Evolutionary conservation across 345 rosid genomes (phyloP).

Genomic region (Streptanthus diversifolius): DNA sequence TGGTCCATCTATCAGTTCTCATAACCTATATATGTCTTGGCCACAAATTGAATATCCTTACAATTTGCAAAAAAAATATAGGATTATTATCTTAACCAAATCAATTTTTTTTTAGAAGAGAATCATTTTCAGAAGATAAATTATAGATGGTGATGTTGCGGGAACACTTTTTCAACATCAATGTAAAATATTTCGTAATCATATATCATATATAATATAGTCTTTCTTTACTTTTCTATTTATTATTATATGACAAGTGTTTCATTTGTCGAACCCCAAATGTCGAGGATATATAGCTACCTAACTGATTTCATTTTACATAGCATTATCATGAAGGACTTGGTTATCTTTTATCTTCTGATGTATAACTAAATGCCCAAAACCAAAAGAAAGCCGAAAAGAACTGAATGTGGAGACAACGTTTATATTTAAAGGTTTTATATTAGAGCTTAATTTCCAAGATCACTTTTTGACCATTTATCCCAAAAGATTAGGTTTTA

Average conservation of each 20-base stretch:
- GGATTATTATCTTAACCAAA: constrained; percentile 6
- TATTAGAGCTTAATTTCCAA: not conserved
- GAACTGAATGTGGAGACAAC: not conserved
- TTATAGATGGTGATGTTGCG: constrained; percentile 17
- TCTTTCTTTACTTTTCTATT: not conserved
- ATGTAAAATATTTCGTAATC: constrained; percentile 10
- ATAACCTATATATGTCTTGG: not conserved
- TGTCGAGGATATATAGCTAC: constrained; percentile 9
- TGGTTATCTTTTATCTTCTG: not conserved
- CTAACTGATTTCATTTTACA: constrained; percentile 16
- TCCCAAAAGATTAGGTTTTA: too few species aligned
- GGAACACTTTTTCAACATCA: constrained; percentile 13
- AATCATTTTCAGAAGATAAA: constrained; percentile 11
- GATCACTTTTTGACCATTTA: too few species aligned
- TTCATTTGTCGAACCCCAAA: not conserved
- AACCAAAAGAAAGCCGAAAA: not conserved
- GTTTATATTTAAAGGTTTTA: not conserved
- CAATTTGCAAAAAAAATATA: not conserved
- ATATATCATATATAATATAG: not conserved
- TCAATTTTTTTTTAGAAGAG: not conserved
- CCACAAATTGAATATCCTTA: constrained; percentile 13
- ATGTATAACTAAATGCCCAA: not conserved
- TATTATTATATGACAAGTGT: constrained; percentile 13
- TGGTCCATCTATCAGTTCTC: not conserved
- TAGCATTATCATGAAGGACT: not conserved